Evolutionary conservation across 2,329 filamentous ascomycete species (phyloP).

Genomic region (Corinectria fuckeliana): DNA sequence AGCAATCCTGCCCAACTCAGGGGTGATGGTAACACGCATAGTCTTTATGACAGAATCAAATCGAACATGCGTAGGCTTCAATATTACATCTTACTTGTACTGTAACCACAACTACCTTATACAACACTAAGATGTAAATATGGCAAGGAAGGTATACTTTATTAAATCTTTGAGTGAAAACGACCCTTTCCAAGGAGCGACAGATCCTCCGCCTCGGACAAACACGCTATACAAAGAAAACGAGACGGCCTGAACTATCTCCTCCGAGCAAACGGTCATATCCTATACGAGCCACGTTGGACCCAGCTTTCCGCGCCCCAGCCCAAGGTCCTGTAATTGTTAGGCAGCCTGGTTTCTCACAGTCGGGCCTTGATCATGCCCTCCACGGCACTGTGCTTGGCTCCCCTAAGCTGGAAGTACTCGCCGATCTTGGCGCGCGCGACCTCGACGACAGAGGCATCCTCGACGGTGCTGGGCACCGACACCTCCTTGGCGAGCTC

Average conservation of each 20-base stretch:
- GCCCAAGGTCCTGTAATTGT: background rate
- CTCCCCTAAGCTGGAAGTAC: slow-evolving; percentile 70
- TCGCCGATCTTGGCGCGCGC: slow-evolving; percentile 74
- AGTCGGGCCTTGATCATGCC: slow-evolving; percentile 61
- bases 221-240: slow-evolving; percentile 25
- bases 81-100: too few species aligned
- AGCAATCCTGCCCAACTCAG: too few species aligned
- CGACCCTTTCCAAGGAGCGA: slow-evolving; percentile 5
- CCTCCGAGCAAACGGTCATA: slow-evolving; percentile 10
- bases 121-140: background rate
- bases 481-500: slow-evolving; percentile 75
- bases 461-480: slow-evolving; percentile 87
- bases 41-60: too few species aligned
- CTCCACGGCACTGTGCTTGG: slow-evolving; percentile 52
- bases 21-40: too few species aligned
- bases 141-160: background rate
- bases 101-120: background rate
- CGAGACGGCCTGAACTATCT: slow-evolving; percentile 13
- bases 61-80: too few species aligned
- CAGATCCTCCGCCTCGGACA: slow-evolving; percentile 9
- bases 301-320: background rate
- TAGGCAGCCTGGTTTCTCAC: slow-evolving; percentile 35
- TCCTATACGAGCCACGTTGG: background rate
- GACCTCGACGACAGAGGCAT: slow-evolving; percentile 74
- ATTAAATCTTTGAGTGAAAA: background rate